Evolutionary conservation across 768 basidiomycete genomes (phyloP).

Genomic region (Tylopilus sp.): DNA sequence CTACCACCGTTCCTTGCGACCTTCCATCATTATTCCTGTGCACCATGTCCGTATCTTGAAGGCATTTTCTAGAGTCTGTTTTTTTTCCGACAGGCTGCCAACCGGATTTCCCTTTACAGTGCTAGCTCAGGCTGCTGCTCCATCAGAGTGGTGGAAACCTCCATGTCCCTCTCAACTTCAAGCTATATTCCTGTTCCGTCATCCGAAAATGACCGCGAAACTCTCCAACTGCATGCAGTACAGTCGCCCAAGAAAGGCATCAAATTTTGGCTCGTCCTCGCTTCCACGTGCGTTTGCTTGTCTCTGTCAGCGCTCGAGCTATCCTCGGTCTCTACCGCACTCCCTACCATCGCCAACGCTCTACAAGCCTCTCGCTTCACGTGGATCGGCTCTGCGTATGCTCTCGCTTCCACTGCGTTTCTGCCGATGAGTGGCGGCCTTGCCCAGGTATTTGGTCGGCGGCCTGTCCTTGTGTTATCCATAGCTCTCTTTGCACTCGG

Average conservation of each 20-base stretch:
- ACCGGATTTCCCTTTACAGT: too few relatives aligned
- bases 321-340: slow-evolving; percentile 36
- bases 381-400: slow-evolving; percentile 46
- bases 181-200: too few relatives aligned
- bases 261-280: slow-evolving; percentile 32
- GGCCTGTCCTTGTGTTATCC: slow-evolving; percentile 29
- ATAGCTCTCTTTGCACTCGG: slow-evolving; percentile 40
- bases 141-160: too few relatives aligned
- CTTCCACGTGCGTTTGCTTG: slow-evolving; percentile 24
- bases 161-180: too few relatives aligned
- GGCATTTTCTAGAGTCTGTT: too few relatives aligned
- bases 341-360: slow-evolving; percentile 40
- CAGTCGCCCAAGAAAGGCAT: not conserved
- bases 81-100: too few relatives aligned
- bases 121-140: too few relatives aligned
- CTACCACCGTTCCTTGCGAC: too few relatives aligned
- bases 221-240: too few relatives aligned
- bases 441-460: slow-evolving; percentile 35
- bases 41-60: too few relatives aligned
- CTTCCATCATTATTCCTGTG: too few relatives aligned
- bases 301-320: slow-evolving; percentile 34
- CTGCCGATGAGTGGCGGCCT: slow-evolving; percentile 36
- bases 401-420: slow-evolving; percentile 34
- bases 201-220: too few relatives aligned
- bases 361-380: slow-evolving; percentile 37